These are phyloP conservation scores for Thyridium curvatum DNA, from an alignment of 2,329 filamentous ascomycete genomes.

Conservation along the genomic window DNA sequence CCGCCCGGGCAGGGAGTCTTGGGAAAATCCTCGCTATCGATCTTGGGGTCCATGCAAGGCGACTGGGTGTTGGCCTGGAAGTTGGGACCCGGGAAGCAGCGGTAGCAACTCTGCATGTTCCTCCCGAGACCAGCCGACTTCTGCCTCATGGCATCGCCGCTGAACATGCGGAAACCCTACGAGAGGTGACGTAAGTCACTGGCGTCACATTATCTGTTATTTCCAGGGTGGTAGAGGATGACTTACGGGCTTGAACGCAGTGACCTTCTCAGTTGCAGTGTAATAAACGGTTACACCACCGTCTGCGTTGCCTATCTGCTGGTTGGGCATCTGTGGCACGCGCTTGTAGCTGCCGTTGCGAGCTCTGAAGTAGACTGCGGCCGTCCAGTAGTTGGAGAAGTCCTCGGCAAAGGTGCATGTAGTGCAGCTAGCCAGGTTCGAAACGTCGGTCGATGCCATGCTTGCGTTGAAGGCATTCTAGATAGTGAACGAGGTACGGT, in stretches of 20 bases:
- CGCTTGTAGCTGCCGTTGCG: slow-evolving; percentile 28
- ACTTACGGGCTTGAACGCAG: slow-evolving; percentile 31
- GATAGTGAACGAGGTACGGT: not conserved
- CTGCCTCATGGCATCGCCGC: slow-evolving; percentile 26
- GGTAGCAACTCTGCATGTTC: slow-evolving; percentile 25
- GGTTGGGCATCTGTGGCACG: slow-evolving; percentile 27
- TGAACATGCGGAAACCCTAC: slow-evolving; percentile 40
- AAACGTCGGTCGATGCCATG: slow-evolving; percentile 21
- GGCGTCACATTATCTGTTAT: slow-evolving; percentile 35
- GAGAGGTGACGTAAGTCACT: slow-evolving; percentile 5
- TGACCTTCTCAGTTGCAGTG: slow-evolving; percentile 29
- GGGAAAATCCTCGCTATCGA: slow-evolving; percentile 15
- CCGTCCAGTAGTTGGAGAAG: slow-evolving; percentile 34
- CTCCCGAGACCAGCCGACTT: slow-evolving; percentile 7
- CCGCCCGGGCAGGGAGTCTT: slow-evolving; percentile 14
- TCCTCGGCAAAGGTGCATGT: slow-evolving; percentile 35
- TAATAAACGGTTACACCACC: slow-evolving; percentile 37
- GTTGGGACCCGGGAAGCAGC: slow-evolving; percentile 17
- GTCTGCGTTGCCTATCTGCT: slow-evolving; percentile 17
- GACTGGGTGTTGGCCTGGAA: slow-evolving; percentile 14
- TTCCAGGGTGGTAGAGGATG: not conserved
- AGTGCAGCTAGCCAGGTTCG: slow-evolving; percentile 28
- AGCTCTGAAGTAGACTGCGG: slow-evolving; percentile 30
- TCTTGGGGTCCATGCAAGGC: slow-evolving; percentile 8
- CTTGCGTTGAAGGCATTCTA: slow-evolving; percentile 22